These are phyloP conservation scores for Delonix regia DNA, from an alignment of 306 rosid species.

Conservation along the genomic window DNA sequence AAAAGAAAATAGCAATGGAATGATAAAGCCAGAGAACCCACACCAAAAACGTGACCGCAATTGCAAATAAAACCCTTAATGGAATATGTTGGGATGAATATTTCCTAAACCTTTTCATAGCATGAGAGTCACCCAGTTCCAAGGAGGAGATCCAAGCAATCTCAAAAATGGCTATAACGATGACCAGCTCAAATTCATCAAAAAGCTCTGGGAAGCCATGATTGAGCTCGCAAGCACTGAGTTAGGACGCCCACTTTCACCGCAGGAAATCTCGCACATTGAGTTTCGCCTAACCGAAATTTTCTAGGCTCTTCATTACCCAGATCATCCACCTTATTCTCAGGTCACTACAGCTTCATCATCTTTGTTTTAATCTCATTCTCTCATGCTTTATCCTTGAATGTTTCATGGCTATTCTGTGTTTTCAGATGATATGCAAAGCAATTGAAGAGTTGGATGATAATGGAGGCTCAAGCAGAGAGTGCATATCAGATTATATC, in stretches of 20 bases:
- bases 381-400: too few species aligned
- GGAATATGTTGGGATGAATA: neutral
- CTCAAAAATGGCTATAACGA: neutral
- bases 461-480: neutral
- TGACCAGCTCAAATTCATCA: neutral
- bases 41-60: neutral
- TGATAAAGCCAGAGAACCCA: neutral
- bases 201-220: neutral
- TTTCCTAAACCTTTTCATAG: too few species aligned
- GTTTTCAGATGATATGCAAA: slow-evolving; percentile 2
- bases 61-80: neutral
- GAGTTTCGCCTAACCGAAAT: neutral
- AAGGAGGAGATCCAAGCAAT: neutral
- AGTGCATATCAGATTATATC: neutral
- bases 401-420: neutral
- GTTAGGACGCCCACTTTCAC: neutral
- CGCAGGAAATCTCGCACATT: neutral
- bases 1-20: too few species aligned
- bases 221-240: slow-evolving; percentile 8
- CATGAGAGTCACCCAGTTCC: neutral
- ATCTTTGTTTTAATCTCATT: too few species aligned
- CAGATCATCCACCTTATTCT: slow-evolving; percentile 4
- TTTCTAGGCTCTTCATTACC: neutral
- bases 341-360: neutral
- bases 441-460: slow-evolving; percentile 5